These are phyloP conservation scores for Didymella glomerata DNA, from an alignment of 2,329 filamentous ascomycete species.

Conservation along the genomic window DNA sequence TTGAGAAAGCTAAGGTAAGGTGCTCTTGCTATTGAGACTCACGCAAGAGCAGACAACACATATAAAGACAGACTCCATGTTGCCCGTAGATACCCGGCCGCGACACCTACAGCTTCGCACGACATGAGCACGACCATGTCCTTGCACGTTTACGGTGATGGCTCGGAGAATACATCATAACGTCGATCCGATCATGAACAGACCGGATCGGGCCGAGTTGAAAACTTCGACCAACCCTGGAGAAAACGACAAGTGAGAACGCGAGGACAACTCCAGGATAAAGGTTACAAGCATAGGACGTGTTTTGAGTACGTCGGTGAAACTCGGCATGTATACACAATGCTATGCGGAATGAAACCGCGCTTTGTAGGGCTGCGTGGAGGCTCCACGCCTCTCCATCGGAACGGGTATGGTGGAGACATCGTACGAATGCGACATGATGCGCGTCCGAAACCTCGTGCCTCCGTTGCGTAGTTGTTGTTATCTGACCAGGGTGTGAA, in stretches of 20 bases:
- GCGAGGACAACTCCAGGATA: background rate
- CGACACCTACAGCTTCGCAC: constrained; percentile 5
- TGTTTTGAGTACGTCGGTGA: constrained; percentile 1
- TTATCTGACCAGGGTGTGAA: background rate
- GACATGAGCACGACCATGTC: constrained; percentile 1
- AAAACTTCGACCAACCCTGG: constrained; percentile 2
- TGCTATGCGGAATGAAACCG: constrained; percentile 17
- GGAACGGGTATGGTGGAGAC: background rate
- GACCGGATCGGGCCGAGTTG: constrained; percentile 19
- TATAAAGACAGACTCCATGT: background rate
- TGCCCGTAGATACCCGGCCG: constrained; percentile 1
- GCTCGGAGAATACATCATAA: constrained; percentile 23
- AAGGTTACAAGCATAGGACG: background rate
- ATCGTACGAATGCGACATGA: constrained; percentile 15
- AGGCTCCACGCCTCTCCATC: constrained; percentile 7
- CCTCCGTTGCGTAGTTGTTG: background rate
- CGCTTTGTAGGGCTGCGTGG: constrained; percentile 8
- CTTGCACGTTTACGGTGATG: constrained; percentile 6
- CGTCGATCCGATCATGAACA: constrained; percentile 15
- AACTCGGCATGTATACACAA: constrained; percentile 5
- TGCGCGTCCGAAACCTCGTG: background rate
- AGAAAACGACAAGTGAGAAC: background rate
- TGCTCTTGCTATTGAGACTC: background rate
- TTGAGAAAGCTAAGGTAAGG: background rate
- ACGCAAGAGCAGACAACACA: background rate